These are phyloP conservation scores for Ajuga reptans DNA, from an alignment of 305 asterid genomes.

Conservation along the genomic window DNA sequence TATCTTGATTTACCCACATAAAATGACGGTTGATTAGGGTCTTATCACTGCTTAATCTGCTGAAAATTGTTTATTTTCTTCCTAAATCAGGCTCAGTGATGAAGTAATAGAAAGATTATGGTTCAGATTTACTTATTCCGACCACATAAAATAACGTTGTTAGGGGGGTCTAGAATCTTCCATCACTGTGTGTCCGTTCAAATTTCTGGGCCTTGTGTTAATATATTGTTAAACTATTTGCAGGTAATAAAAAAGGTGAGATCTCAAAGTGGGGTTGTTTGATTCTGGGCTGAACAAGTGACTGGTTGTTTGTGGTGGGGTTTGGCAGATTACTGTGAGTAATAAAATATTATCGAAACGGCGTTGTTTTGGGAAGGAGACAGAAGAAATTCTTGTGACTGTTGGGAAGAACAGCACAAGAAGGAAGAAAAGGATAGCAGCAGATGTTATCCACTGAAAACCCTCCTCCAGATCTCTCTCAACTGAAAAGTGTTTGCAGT, in stretches of 20 bases:
- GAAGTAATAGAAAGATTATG: constrained; percentile 11
- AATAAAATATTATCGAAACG: constrained; percentile 28
- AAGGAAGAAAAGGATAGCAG: constrained; percentile 45
- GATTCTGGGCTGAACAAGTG: constrained; percentile 28
- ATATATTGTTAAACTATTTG: constrained; percentile 19
- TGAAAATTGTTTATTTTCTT: constrained; percentile 31
- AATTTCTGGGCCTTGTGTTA: constrained; percentile 32
- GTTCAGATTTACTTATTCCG: constrained; percentile 27
- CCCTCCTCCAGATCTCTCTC: constrained; percentile 75
- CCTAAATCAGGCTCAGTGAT: constrained; percentile 20
- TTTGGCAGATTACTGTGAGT: constrained; percentile 51
- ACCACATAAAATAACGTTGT: constrained; percentile 66
- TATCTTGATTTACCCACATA: constrained; percentile 54
- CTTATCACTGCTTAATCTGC: constrained; percentile 31
- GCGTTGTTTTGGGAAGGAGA: constrained; percentile 24
- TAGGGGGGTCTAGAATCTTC: constrained; percentile 35
- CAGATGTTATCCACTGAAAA: constrained; percentile 98
- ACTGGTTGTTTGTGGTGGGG: constrained; percentile 32
- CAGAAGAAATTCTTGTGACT: constrained; percentile 64
- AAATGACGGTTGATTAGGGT: constrained; percentile 60
- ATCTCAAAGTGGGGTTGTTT: constrained; percentile 39
- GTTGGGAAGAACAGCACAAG: constrained; percentile 73
- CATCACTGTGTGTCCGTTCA: neutral
- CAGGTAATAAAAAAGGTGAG: constrained; percentile 37
- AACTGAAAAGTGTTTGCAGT: constrained; percentile 33